Percentiles rank a stretch among this genome's conserved stretches.
These are phyloP conservation scores for Piper betle DNA, from an alignment of 164 flowering plant genomes.

Conservation along the genomic window DNA sequence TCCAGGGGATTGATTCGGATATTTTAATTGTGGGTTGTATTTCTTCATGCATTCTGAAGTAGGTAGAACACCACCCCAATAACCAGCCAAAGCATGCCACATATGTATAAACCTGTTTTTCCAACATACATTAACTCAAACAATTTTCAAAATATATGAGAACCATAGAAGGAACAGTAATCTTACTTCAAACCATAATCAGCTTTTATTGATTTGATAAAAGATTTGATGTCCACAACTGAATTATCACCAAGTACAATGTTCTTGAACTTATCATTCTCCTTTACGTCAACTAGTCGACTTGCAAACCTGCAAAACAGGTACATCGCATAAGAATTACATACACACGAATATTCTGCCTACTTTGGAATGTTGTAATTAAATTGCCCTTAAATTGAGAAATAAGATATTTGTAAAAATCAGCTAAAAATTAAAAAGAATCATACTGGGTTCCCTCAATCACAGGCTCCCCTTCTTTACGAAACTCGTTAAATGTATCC, in stretches of 20 bases:
- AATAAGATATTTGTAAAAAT: neutral
- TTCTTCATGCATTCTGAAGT: conserved; percentile 41
- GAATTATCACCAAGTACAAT: conserved; percentile 14
- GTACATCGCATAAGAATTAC: too few relatives aligned
- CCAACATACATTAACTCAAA: neutral
- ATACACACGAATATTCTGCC: too few relatives aligned
- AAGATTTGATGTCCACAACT: conserved; percentile 23
- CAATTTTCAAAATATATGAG: neutral
- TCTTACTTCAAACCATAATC: conserved; percentile 47
- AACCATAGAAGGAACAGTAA: neutral
- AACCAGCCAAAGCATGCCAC: conserved; percentile 78
- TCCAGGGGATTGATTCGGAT: conserved; percentile 60
- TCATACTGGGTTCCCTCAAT: conserved; percentile 52
- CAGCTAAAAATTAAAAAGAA: neutral
- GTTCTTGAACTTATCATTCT: conserved; percentile 44
- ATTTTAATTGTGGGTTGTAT: conserved; percentile 47
- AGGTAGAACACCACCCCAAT: conserved; percentile 81
- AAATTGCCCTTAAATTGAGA: too few relatives aligned
- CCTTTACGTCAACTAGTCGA: conserved; percentile 51
- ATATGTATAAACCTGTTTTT: conserved; percentile 49
- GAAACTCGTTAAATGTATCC: conserved; percentile 37
- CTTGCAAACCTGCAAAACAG: conserved; percentile 39
- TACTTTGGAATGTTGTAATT: neutral
- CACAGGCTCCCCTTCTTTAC: conserved; percentile 33
- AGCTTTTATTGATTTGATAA: conserved; percentile 38